A percentile compares a stretch with the other conserved stretches of the same genome.
phyloP scores from a whole-genome alignment of 2,329 filamentous ascomycete genomes.

The Thermothelomyces thermophilus region DNA sequence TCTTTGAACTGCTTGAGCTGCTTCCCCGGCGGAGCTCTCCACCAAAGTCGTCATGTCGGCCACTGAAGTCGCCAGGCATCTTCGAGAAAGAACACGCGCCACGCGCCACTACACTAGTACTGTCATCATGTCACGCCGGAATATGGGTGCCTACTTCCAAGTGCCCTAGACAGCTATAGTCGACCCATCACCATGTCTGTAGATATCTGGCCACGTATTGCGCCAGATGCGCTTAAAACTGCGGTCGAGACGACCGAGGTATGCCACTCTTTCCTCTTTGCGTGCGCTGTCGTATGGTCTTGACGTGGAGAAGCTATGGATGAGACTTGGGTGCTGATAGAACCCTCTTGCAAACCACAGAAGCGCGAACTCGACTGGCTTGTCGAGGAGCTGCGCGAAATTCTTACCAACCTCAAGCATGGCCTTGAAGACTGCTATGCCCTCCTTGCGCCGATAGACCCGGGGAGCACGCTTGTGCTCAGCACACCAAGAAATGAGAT shows the following conservation, averaged over 20 bases:
- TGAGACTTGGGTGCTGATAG: slow-evolving; percentile 29
- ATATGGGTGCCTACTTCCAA: slow-evolving; percentile 27
- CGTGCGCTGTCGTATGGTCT: not conserved
- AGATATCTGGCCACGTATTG: slow-evolving; percentile 51
- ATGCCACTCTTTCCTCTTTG: slow-evolving; percentile 4
- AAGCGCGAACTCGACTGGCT: slow-evolving; percentile 51
- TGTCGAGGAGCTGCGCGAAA: slow-evolving; percentile 41
- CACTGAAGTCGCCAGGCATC: slow-evolving; percentile 11
- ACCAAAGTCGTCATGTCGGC: slow-evolving; percentile 10
- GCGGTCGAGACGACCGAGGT: slow-evolving; percentile 47
- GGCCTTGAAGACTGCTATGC: slow-evolving; percentile 85
- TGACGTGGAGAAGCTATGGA: slow-evolving; percentile 14
- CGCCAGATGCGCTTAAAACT: slow-evolving; percentile 43
- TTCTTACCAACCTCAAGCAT: slow-evolving; percentile 45
- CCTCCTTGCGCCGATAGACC: slow-evolving; percentile 75
- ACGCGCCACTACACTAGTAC: too few relatives aligned
- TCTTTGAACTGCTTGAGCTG: not conserved
- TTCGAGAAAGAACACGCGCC: not conserved
- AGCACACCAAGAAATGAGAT: slow-evolving; percentile 81
- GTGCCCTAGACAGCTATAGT: slow-evolving; percentile 7
- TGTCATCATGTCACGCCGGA: not conserved
- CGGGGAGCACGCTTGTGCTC: slow-evolving; percentile 81
- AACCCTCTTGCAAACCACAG: slow-evolving; percentile 28
- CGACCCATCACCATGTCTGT: slow-evolving; percentile 43
- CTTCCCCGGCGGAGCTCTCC: slow-evolving; percentile 2